phyloP scores from a whole-genome alignment of 257 asterid species.

The Nicotiana paniculata region DNA sequence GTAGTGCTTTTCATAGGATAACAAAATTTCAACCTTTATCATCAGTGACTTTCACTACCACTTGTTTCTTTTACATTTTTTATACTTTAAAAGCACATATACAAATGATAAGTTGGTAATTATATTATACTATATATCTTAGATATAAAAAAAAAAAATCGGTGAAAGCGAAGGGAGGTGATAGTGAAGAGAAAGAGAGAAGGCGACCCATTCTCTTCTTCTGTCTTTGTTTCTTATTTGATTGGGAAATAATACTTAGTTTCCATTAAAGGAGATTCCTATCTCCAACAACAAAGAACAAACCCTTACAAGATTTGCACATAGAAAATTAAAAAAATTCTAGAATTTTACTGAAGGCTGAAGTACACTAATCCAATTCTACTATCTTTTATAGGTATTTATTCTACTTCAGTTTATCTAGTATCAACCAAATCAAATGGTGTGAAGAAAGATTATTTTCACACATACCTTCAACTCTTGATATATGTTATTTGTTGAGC shows the following conservation, averaged over 20 bases:
- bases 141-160: conserved; percentile 16
- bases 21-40: conserved; percentile 7
- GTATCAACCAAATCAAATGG: no score
- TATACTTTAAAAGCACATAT: conserved; percentile 14
- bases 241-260: conserved; percentile 22
- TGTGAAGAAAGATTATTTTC: no score
- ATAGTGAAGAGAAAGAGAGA: conserved; percentile 40
- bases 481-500: background rate
- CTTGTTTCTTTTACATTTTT: conserved; percentile 16
- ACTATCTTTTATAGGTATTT: background rate
- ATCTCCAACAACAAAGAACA: background rate
- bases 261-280: conserved; percentile 22
- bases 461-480: no score
- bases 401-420: background rate
- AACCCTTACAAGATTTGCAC: background rate
- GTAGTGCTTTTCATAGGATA: conserved; percentile 10
- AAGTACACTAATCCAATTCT: no score
- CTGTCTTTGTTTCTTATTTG: conserved; percentile 48
- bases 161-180: conserved; percentile 58
- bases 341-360: no score
- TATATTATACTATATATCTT: conserved; percentile 6
- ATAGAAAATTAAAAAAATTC: background rate
- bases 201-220: conserved; percentile 41
- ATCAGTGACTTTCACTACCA: conserved; percentile 36
- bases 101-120: conserved; percentile 31